Conservation (phyloP, 768 basidiomycete species). For the Hydnomerulius pinastri region DNA sequence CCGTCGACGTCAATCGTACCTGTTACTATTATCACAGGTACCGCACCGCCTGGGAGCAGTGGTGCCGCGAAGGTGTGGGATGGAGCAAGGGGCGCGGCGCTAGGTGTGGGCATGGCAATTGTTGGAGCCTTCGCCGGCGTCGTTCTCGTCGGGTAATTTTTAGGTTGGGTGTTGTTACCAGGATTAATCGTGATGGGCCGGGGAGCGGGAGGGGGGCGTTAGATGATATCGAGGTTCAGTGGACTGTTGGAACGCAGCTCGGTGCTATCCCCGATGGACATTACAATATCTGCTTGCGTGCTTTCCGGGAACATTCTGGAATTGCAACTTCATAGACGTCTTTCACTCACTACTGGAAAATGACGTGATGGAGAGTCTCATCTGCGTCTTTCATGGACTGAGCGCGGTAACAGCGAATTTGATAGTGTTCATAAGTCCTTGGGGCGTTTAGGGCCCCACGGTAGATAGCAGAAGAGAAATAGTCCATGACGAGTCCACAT, state of each 20-base stretch:
- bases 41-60: not conserved
- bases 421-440: too few relatives aligned
- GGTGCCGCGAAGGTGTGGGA: not conserved
- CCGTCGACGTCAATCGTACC: slow-evolving; percentile 1
- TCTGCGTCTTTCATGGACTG: not conserved
- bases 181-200: not conserved
- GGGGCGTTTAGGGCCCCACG: too few relatives aligned
- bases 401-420: too few relatives aligned
- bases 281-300: too few relatives aligned
- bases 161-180: too few relatives aligned
- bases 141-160: not conserved
- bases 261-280: not conserved
- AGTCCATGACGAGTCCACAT: too few relatives aligned
- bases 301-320: not conserved
- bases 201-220: not conserved
- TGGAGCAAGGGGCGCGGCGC: not conserved
- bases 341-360: too few relatives aligned
- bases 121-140: not conserved
- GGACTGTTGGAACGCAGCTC: not conserved
- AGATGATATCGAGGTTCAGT: not conserved
- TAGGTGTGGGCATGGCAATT: not conserved
- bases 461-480: too few relatives aligned
- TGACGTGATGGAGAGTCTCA: too few relatives aligned
- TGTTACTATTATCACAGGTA: slow-evolving; percentile 1
- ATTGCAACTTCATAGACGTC: not conserved